Evolutionary conservation across 73 alveolate species (phyloP).

Genomic region (Tetrahymena elliotti): DNA sequence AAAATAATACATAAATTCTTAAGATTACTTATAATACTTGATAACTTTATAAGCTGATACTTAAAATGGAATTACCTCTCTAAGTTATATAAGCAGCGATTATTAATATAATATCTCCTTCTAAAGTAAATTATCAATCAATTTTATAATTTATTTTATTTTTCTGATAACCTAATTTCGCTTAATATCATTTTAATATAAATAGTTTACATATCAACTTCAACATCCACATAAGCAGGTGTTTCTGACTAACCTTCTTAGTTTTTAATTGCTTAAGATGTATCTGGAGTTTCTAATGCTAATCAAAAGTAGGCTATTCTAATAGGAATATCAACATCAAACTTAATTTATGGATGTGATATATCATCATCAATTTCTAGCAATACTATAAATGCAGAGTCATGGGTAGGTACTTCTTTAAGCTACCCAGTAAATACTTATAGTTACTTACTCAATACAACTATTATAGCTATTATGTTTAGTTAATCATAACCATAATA

Average conservation of each 20-base stretch:
- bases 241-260: not conserved
- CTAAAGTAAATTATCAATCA: not conserved
- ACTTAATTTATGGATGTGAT: not conserved
- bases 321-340: not conserved
- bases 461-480: not conserved
- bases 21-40: not conserved
- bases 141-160: too few relatives aligned
- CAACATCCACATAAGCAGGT: not conserved
- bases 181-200: not conserved
- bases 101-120: not conserved
- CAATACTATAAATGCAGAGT: not conserved
- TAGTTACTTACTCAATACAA: not conserved
- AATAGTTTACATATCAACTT: not conserved
- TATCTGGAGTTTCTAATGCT: not conserved
- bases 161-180: too few relatives aligned
- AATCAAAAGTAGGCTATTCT: not conserved
- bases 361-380: not conserved
- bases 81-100: not conserved
- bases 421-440: not conserved
- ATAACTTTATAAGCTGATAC: not conserved
- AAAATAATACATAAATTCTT: not conserved
- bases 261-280: not conserved
- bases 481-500: not conserved
- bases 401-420: not conserved
- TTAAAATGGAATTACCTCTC: not conserved